phyloP scores from a whole-genome alignment of 2,329 filamentous ascomycete species.

The Trichoderma koningii region DNA sequence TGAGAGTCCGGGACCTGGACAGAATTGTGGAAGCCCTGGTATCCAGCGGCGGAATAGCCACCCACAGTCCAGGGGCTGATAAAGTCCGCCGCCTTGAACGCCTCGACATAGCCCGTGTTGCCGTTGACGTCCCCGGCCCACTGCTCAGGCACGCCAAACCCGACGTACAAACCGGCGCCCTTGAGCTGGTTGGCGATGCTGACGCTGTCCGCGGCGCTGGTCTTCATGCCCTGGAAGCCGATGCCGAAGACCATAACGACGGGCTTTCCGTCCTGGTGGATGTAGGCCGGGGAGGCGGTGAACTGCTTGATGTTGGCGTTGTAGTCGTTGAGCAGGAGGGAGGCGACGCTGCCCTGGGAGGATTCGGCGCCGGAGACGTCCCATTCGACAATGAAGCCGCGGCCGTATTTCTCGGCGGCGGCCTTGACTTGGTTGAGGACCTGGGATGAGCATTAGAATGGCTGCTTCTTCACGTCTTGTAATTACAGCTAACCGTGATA shows the following conservation, averaged over 20 bases:
- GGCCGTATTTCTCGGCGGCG: constrained; percentile 24
- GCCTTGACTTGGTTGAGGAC: constrained; percentile 18
- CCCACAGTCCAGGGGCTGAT: constrained; percentile 27
- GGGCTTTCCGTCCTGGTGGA: constrained; percentile 23
- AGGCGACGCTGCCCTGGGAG: constrained; percentile 16
- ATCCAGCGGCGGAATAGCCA: constrained; percentile 15
- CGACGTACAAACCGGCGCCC: constrained; percentile 16
- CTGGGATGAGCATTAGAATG: background rate
- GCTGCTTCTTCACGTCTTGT: background rate
- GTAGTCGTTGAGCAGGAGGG: constrained; percentile 14
- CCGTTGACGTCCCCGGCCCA: constrained; percentile 16
- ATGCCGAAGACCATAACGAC: constrained; percentile 21
- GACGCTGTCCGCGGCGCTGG: constrained; percentile 1
- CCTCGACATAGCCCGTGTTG: constrained; percentile 11
- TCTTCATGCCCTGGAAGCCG: constrained; percentile 14
- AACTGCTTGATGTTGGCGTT: constrained; percentile 23
- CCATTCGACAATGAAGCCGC: constrained; percentile 24
- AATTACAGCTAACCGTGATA: constrained; percentile 1
- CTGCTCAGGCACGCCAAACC: constrained; percentile 18
- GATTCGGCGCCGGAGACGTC: constrained; percentile 23
- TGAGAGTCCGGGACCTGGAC: constrained; percentile 15
- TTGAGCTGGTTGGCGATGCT: constrained; percentile 21
- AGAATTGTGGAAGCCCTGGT: constrained; percentile 7
- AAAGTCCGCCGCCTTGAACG: constrained; percentile 21
- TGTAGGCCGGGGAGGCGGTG: constrained; percentile 21